A percentile compares a stretch with the other conserved stretches of the same genome.
These are phyloP conservation scores for Bauhinia variegata DNA, from an alignment of 306 rosid genomes.

Conservation along the genomic window DNA sequence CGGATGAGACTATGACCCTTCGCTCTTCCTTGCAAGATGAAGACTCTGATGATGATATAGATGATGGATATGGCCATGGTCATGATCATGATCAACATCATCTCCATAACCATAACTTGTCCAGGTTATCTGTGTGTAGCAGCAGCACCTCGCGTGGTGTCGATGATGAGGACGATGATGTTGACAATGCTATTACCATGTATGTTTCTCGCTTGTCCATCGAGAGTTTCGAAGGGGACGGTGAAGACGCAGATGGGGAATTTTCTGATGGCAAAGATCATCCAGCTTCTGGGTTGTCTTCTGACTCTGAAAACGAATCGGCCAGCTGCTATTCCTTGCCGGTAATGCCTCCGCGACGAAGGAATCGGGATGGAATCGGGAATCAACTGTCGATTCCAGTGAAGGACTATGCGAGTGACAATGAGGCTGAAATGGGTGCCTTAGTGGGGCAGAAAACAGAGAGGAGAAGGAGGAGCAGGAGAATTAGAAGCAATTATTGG, in stretches of 20 bases:
- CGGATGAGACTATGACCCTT: slow-evolving; percentile 51
- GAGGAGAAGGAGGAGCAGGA: slow-evolving; percentile 44
- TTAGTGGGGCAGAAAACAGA: not conserved
- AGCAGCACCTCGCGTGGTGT: slow-evolving; percentile 43
- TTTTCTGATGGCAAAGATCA: slow-evolving; percentile 38
- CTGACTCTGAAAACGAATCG: slow-evolving; percentile 64
- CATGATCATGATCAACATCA: slow-evolving; percentile 25
- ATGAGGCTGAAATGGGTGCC: slow-evolving; percentile 42
- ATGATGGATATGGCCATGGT: slow-evolving; percentile 33
- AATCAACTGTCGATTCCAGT: not conserved
- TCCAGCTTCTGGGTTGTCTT: slow-evolving; percentile 23
- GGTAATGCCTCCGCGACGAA: slow-evolving; percentile 50
- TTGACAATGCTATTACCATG: slow-evolving; percentile 39
- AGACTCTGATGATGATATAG: slow-evolving; percentile 45
- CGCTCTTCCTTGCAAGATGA: slow-evolving; percentile 52
- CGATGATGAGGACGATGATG: slow-evolving; percentile 28
- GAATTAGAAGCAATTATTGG: slow-evolving; percentile 26
- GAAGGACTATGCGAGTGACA: slow-evolving; percentile 68
- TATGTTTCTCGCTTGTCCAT: slow-evolving; percentile 56
- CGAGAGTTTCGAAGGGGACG: slow-evolving; percentile 57
- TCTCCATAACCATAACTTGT: slow-evolving; percentile 48
- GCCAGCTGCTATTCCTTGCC: slow-evolving; percentile 60
- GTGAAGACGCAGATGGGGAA: slow-evolving; percentile 55
- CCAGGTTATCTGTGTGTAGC: slow-evolving; percentile 69
- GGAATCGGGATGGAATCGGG: slow-evolving; percentile 22